Evolutionary conservation across 176 grass and related monocot species (phyloP).

Genomic region (Urochloa ruziziensis): DNA sequence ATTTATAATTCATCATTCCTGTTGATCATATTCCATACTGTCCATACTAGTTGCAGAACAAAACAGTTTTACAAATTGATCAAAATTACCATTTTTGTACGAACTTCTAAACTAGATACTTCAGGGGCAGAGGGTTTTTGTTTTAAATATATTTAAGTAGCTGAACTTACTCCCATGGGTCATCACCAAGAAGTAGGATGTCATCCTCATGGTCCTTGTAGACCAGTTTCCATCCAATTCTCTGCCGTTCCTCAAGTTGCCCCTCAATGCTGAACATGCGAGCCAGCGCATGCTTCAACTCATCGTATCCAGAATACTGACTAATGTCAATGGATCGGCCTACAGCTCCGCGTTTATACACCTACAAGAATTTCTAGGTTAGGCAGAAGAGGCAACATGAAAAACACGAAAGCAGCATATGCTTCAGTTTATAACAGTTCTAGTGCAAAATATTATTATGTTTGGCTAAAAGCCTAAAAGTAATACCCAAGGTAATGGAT

Average conservation of each 20-base stretch:
- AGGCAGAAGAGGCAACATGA: constrained; percentile 25
- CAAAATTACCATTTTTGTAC: background rate
- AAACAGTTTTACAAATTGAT: background rate
- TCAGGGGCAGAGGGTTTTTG: background rate
- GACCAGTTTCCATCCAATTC: constrained; percentile 75
- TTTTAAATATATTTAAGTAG: background rate
- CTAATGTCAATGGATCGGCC: constrained; percentile 71
- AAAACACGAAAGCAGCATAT: background rate
- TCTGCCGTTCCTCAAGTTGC: constrained; percentile 65
- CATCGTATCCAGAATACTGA: constrained; percentile 57
- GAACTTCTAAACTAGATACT: background rate
- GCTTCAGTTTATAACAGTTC: background rate
- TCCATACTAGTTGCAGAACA: background rate
- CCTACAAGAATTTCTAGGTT: constrained; percentile 46
- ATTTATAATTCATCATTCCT: background rate
- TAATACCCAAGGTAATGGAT: background rate
- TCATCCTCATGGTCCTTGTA: constrained; percentile 73
- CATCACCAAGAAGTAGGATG: constrained; percentile 69
- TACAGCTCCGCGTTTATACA: constrained; percentile 66
- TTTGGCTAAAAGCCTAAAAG: background rate
- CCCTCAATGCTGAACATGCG: constrained; percentile 74
- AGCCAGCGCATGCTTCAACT: constrained; percentile 58
- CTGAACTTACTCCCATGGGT: constrained; percentile 74
- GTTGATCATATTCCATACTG: background rate
- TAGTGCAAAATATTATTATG: background rate